Evolutionary conservation across 495 filamentous ascomycete genomes (phyloP), one percentile per base, ranked within the genome.

Genomic region (Hypoxylon subgilvum): DNA sequence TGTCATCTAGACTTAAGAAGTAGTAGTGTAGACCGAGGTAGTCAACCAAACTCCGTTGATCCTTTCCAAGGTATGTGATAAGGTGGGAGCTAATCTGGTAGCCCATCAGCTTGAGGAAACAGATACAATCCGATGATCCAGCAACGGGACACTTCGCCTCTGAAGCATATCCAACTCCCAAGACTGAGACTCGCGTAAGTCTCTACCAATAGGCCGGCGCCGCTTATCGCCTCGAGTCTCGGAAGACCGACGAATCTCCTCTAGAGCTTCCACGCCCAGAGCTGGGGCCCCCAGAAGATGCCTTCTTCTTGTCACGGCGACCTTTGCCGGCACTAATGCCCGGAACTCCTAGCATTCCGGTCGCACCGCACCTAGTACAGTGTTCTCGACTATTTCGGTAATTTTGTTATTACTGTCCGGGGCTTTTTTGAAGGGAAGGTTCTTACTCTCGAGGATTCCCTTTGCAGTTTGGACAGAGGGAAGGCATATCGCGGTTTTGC

Each of bases 381-480:
- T 63, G 23, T 7, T 45, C 41, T 31, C 60, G 60, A 30, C 60
- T 63, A 47, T 38, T 10, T 40, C 6, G n/a, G n/a, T n/a, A n/a
- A n/a, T n/a, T n/a, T n/a, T n/a, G n/a, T n/a, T n/a, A n/a, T n/a
- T n/a, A n/a, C n/a, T n/a, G n/a, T n/a, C n/a, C n/a, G n/a, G 4
- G 0, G 0, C 16, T 1, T 23, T 0, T 35, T 14, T 6, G 10
- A 9, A 3, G 1, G 14, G 1, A 10, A 3, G 6, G 13, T 16
- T 4, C 52, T 2, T 62, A 63, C 60, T 63, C 60, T 63, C 60
- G 53, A 16, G 60, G 60, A 18, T 63, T 63, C 22, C 60, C 60
- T 53, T 63, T 63, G 12, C 60, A 63, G 10, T 63, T 48, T 2
- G 60, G 60, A 13, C 60, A 63, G 9, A 63, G 18, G 23, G 60